These are phyloP conservation scores for Calonectria fujianensis DNA, from an alignment of 2,329 filamentous ascomycete genomes.

Conservation along the genomic window DNA sequence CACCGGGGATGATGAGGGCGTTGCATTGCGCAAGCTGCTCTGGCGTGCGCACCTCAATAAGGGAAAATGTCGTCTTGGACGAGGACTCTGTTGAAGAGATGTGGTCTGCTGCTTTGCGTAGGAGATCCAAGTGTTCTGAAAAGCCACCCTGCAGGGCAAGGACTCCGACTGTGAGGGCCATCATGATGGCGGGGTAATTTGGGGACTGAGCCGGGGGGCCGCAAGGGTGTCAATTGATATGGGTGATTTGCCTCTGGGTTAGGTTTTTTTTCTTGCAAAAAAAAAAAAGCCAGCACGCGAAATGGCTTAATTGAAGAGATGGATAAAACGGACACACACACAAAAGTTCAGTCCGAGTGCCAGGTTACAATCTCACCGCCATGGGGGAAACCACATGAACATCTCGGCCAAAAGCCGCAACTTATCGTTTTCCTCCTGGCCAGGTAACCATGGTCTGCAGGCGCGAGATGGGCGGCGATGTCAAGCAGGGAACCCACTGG, in stretches of 20 bases:
- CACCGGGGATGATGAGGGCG: conserved; percentile 92
- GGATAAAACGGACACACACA: neutral
- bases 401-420: conserved; percentile 23
- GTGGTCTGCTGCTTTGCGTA: conserved; percentile 79
- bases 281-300: neutral
- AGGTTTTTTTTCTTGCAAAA: neutral
- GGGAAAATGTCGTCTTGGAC: conserved; percentile 69
- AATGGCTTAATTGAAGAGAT: neutral
- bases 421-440: conserved; percentile 12
- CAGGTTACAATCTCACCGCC: neutral
- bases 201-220: conserved; percentile 4
- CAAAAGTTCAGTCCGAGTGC: neutral
- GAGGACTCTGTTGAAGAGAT: conserved; percentile 59
- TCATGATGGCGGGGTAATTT: conserved; percentile 44
- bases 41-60: conserved; percentile 87
- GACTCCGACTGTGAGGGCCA: conserved; percentile 73
- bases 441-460: neutral
- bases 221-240: conserved; percentile 14
- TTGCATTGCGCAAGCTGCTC: conserved; percentile 83
- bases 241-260: conserved; percentile 8
- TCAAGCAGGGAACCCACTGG: neutral
- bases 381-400: neutral
- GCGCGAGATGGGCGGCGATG: neutral
- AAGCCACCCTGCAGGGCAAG: conserved; percentile 94
- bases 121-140: conserved; percentile 87